Percentiles rank a stretch among this genome's conserved stretches.
These are phyloP conservation scores for Citrus unshiu DNA, from an alignment of 345 rosid species.

Conservation along the genomic window DNA sequence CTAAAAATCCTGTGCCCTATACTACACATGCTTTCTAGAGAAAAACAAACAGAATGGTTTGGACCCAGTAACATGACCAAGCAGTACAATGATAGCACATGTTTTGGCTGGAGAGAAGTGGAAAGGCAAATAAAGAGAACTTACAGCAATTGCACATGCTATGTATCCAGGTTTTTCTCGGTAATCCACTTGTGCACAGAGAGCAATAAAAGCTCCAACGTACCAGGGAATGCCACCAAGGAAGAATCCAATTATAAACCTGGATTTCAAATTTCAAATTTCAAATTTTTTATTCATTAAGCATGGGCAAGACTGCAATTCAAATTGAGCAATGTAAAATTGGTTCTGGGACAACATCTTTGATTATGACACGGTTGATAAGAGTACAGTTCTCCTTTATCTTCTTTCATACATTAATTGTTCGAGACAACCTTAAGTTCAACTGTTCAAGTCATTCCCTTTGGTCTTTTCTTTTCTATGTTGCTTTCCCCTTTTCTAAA, in stretches of 20 bases:
- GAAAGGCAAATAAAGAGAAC: conserved; percentile 18
- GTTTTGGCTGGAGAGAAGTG: not conserved
- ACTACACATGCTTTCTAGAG: not conserved
- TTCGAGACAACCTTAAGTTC: not conserved
- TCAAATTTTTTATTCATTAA: not conserved
- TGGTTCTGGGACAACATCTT: not conserved
- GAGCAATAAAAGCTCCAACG: conserved; percentile 56
- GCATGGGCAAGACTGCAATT: not conserved
- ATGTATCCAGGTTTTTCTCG: conserved; percentile 86
- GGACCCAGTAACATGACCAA: not conserved
- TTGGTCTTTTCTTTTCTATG: too few species aligned
- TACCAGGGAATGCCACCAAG: conserved; percentile 91
- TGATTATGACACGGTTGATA: not conserved
- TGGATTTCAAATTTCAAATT: conserved; percentile 23
- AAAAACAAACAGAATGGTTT: not conserved
- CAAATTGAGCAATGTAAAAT: not conserved
- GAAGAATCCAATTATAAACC: conserved; percentile 80
- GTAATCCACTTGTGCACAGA: conserved; percentile 52
- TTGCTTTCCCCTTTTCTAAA: too few species aligned
- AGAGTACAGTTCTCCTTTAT: not conserved
- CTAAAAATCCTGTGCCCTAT: not conserved
- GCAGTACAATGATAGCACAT: not conserved
- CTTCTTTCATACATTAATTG: not conserved
- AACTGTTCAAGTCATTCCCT: not conserved
- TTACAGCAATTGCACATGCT: conserved; percentile 77